These are phyloP conservation scores for Casuarina equisetifolia DNA, from an alignment of 306 rosid genomes.

Conservation along the genomic window DNA sequence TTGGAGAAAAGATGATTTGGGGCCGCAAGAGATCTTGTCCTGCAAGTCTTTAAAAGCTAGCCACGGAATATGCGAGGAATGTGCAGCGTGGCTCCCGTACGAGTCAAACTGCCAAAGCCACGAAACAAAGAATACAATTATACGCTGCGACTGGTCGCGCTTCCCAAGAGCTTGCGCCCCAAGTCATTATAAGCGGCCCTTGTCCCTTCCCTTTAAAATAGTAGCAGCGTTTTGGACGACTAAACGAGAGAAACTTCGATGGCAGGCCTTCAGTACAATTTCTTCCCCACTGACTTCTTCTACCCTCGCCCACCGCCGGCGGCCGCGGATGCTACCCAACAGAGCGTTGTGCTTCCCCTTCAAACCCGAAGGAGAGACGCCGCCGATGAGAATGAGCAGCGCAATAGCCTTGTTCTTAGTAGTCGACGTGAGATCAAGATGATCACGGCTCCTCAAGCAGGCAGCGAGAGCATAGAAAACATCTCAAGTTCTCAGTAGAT, in stretches of 20 bases:
- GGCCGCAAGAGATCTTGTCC: no score
- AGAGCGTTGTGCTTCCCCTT: neutral
- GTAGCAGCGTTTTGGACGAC: no score
- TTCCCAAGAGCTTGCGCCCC: no score
- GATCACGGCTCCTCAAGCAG: neutral
- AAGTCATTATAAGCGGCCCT: neutral
- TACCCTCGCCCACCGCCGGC: conserved; percentile 9
- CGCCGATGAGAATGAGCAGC: neutral
- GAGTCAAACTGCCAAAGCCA: no score
- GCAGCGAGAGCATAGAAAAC: neutral
- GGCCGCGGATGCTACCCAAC: neutral
- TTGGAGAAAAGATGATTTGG: no score
- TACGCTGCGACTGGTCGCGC: no score
- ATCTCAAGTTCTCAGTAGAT: neutral
- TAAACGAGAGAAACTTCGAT: neutral
- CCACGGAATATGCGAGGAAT: no score
- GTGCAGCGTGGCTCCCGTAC: no score
- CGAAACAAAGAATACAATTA: no score
- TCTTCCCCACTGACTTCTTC: conserved; percentile 26
- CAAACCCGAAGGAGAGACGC: neutral
- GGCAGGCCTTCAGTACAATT: conserved; percentile 36
- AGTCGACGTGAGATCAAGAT: neutral
- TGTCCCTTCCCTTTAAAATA: neutral
- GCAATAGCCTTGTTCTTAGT: neutral
- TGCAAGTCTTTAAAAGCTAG: no score